Conservation (phyloP, 1,139 yeast genomes). For the Kurtzmaniella quercitrusa region DNA sequence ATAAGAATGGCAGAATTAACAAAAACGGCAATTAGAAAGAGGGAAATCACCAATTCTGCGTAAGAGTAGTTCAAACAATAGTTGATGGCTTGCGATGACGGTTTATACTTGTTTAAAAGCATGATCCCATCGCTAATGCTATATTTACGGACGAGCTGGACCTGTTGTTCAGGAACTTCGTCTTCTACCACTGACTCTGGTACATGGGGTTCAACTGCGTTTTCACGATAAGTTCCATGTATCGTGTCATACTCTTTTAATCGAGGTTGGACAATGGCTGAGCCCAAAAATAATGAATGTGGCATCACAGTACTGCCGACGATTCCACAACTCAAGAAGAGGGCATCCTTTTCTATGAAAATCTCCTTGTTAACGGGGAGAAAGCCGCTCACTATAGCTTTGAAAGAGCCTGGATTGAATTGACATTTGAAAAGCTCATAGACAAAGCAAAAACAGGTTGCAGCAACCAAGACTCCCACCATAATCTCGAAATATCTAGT, state of each 20-base stretch:
- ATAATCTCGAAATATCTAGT: constrained; percentile 64
- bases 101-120: constrained; percentile 44
- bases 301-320: constrained; percentile 87
- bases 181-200: constrained; percentile 7
- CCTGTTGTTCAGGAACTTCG: constrained; percentile 1
- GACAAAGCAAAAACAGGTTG: constrained; percentile 65
- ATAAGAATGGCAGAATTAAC: constrained; percentile 72
- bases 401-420: constrained; percentile 31
- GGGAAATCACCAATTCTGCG: constrained; percentile 58
- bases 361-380: constrained; percentile 49
- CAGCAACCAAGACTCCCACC: constrained; percentile 57
- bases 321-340: constrained; percentile 67
- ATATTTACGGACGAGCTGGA: constrained; percentile 1
- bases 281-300: constrained; percentile 69
- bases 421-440: constrained; percentile 54
- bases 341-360: constrained; percentile 52
- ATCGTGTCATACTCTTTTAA: constrained; percentile 58
- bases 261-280: constrained; percentile 73
- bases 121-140: constrained; percentile 19
- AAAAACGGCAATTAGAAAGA: constrained; percentile 68
- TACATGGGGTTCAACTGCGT: constrained; percentile 9
- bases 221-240: constrained; percentile 27
- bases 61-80: constrained; percentile 65
- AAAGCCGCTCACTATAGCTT: constrained; percentile 51
- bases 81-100: constrained; percentile 62